Base-by-base conservation (phyloP, 768 basidiomycete species). In the Melanogaster broomeanus region DNA sequence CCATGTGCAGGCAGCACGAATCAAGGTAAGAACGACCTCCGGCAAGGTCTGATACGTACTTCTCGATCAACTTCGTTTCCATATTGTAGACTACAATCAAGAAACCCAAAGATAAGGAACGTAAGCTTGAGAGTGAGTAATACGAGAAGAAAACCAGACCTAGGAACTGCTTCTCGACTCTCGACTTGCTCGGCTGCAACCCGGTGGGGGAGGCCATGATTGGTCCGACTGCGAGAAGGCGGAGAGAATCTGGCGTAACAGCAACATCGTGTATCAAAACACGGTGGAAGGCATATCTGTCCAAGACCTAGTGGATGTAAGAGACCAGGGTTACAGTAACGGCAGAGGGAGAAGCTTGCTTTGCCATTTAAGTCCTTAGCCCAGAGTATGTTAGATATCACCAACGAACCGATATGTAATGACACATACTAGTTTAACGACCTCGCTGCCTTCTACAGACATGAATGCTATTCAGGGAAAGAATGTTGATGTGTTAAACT, bases 211-310 rank as follows among this genome's bases (percentile, higher is more conserved):
- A 88, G 48, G 77, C 70, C n/a, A 84, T 69, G 30, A 90, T 67
- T 6, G 84, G 85, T 2, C 84, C 88, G 27, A 89, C 85, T 22
- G 81, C 84, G 22, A 90, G 70, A 46, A 90, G 72, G 10, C 86
- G 78, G 35, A 71, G 64, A n/a, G 76, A 74, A 61, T 89, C 87
- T 3, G 83, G 82, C 0, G 85, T 87, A 3, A 89, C 76, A 6
- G 84, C 82, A 22, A 90, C 81, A 61, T 88, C 86, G 59, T 85
- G 85, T 9, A 89, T 70, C 50, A 80, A 78, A 73, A 90, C 77
- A 19, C 75, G 72, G 22, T 80, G 77, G 50, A 90, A 80, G 51
- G 80, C 64, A 60, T 87, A 85, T 44, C 70, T 72, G 43, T 79
- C 82, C 18, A 85, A 64, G 27, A 84, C 72, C 78, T 84, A 47